Base-by-base conservation (phyloP, 2,329 filamentous ascomycete genomes). In the Aspergillus novoparasiticus region DNA sequence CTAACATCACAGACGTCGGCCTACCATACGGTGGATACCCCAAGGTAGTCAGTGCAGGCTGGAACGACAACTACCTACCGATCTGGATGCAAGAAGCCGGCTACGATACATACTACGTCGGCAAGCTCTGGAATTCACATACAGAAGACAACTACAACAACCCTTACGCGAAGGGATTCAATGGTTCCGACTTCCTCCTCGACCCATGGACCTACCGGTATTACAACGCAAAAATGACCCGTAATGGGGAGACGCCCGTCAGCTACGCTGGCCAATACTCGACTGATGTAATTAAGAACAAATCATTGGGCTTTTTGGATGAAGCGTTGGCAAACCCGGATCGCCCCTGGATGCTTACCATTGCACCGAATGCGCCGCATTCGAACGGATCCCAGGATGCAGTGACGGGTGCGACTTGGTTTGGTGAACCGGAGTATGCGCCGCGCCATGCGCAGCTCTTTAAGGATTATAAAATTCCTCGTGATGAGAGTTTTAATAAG, bases 21-120 rank as follows among this genome's bases (percentile, higher is more conserved):
- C 69, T 69, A 1, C 76, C 75, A 14, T 76, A 73, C 48, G 75
- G 75, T 12, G 73, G 76, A 78, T 92, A 88, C 68, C 85, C 86
- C 1, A 90, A 91, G 69, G 90, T 92, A 61, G 78, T 91, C 16
- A 78, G 79, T 3, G 82, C 89, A 58, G 89, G 89, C 0, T 82
- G 87, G 64, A 90, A 92, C 62, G 83, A 88, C 1, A 84, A 89
- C 41, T 91, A 89, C 64, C 81, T 92, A 0, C 90, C 89, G 0
- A 73, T 92, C 0, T 92, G 90, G 89, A 76, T 93, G n/a, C 87
- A 91, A 67, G 74, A 84, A 4, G 86, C 85, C 0, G 89, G 89
- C 0, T 92, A 92, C 71, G 85, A 86, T 66, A 91, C 89, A 0
- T 91, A 90, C 70, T 92, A 92, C 69, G 86, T 86, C 0, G 90